These are phyloP conservation scores for Cladorrhinum samala DNA, from an alignment of 495 filamentous ascomycete species.

Conservation along the genomic window DNA sequence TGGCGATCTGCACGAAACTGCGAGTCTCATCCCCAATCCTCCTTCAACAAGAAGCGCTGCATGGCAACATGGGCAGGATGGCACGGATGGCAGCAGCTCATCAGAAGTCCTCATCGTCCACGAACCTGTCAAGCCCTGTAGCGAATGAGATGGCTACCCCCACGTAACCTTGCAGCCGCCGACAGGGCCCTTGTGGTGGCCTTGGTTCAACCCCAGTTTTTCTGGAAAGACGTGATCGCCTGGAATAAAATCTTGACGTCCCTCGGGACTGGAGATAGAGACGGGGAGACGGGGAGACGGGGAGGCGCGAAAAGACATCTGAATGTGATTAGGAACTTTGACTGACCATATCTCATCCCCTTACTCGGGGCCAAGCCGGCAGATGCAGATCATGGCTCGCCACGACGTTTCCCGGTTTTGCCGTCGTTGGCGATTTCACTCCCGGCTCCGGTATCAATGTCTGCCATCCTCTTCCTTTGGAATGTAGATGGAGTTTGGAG, in stretches of 20 bases:
- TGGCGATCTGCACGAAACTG: neutral
- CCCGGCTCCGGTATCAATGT: too few relatives aligned
- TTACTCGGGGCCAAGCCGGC: neutral
- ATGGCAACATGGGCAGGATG: too few relatives aligned
- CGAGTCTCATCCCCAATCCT: neutral
- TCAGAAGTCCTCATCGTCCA: neutral
- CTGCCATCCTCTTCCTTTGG: too few relatives aligned
- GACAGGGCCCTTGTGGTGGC: neutral
- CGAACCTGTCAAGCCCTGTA: slow-evolving; percentile 10
- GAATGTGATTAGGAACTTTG: too few relatives aligned
- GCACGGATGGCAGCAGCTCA: slow-evolving; percentile 3
- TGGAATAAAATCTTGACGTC: neutral
- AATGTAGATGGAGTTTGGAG: neutral
- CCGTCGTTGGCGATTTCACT: too few relatives aligned
- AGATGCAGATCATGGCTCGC: neutral
- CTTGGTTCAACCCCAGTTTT: neutral
- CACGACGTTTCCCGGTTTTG: too few relatives aligned
- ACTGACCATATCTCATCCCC: too few relatives aligned
- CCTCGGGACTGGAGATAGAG: neutral
- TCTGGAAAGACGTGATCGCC: slow-evolving; percentile 7
- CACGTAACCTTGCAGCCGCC: slow-evolving; percentile 11
- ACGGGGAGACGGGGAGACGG: neutral
- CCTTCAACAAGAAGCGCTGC: too few relatives aligned
- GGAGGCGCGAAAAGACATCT: neutral
- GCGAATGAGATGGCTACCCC: slow-evolving; percentile 12